phyloP scores from a whole-genome alignment of 2,329 filamentous ascomycete species.

The Passalora sequoiae region DNA sequence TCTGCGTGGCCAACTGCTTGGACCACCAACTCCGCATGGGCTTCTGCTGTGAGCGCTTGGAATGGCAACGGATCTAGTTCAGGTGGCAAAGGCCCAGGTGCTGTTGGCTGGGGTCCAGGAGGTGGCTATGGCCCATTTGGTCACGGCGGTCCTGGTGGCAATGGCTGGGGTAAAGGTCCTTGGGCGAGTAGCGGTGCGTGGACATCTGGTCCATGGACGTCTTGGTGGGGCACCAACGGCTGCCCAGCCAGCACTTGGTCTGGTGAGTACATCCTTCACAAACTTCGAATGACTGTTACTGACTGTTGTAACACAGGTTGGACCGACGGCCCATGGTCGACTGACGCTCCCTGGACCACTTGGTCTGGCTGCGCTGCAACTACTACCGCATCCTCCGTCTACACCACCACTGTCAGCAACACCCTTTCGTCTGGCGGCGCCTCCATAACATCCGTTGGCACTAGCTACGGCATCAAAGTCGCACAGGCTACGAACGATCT shows the following conservation, averaged over 20 bases:
- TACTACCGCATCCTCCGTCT: slow-evolving; percentile 29
- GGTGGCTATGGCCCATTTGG: slow-evolving; percentile 26
- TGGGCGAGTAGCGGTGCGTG: slow-evolving; percentile 30
- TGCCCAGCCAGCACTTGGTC: slow-evolving; percentile 34
- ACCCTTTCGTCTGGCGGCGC: slow-evolving; percentile 21
- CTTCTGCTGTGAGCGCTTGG: slow-evolving; percentile 20
- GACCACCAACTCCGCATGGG: slow-evolving; percentile 21
- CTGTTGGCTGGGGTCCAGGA: slow-evolving; percentile 8
- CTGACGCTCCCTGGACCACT: slow-evolving; percentile 33
- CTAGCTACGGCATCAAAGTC: slow-evolving; percentile 31
- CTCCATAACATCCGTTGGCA: slow-evolving; percentile 22
- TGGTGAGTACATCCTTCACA: slow-evolving; percentile 16
- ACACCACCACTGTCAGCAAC: slow-evolving; percentile 30
- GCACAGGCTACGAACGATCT: slow-evolving; percentile 22
- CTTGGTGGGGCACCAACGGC: slow-evolving; percentile 33
- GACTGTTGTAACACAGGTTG: slow-evolving; percentile 23
- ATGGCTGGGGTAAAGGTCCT: slow-evolving; percentile 30
- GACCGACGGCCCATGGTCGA: slow-evolving; percentile 31
- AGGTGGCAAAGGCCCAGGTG: slow-evolving; percentile 13
- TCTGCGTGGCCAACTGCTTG: slow-evolving; percentile 19
- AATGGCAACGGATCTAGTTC: slow-evolving; percentile 7
- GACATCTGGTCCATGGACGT: slow-evolving; percentile 34
- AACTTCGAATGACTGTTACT: not conserved
- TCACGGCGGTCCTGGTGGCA: slow-evolving; percentile 14
- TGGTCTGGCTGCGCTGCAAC: slow-evolving; percentile 33